phyloP scores from a whole-genome alignment of 2,329 filamentous ascomycete genomes.

The Paraconiothyrium brasiliense region DNA sequence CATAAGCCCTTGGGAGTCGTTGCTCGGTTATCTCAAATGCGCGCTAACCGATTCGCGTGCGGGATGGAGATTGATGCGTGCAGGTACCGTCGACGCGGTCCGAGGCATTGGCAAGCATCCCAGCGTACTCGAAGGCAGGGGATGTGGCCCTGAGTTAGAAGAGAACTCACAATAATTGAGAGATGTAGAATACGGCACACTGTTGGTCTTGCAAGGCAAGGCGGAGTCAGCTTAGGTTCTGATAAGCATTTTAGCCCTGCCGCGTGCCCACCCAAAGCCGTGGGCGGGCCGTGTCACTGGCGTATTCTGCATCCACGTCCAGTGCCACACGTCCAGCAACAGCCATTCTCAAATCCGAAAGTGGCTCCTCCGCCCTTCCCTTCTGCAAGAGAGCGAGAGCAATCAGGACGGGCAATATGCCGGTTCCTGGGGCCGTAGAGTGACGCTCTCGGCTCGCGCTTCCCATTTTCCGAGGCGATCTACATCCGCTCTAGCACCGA shows the following conservation, averaged over 20 bases:
- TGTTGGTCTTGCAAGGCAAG: not conserved
- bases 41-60: too few relatives aligned
- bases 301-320: not conserved
- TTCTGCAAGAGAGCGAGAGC: not conserved
- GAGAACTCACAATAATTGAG: too few relatives aligned
- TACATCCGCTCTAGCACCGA: not conserved
- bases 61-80: not conserved
- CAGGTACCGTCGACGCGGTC: too few relatives aligned
- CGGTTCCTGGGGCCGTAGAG: not conserved
- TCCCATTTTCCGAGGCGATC: slow-evolving; percentile 9
- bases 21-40: not conserved
- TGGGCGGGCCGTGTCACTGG: not conserved
- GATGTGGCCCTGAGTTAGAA: not conserved
- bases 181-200: not conserved
- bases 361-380: not conserved
- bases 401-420: not conserved
- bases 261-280: not conserved
- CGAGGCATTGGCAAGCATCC: not conserved
- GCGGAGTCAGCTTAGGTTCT: not conserved
- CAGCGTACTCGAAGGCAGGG: not conserved
- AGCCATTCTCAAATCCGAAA: not conserved
- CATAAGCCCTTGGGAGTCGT: not conserved
- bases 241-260: slow-evolving; percentile 13
- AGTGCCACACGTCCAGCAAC: not conserved
- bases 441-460: not conserved